These are phyloP conservation scores for Rhodamnia rubescens DNA, from an alignment of 345 rosid species.

Conservation along the genomic window DNA sequence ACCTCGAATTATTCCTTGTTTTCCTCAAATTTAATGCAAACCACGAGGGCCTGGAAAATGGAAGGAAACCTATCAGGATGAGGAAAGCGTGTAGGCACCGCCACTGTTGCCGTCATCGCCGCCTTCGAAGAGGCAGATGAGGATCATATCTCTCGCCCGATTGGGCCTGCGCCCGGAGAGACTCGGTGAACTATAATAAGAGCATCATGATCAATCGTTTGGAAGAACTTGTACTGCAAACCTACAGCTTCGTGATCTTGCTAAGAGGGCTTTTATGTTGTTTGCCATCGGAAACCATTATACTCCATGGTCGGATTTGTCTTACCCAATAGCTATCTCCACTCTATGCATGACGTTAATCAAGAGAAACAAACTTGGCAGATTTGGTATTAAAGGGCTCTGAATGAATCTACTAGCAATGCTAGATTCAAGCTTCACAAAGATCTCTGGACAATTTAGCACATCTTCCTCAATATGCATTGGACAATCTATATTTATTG, in stretches of 20 bases:
- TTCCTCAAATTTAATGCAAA: too few species aligned
- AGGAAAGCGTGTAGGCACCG: slow-evolving; percentile 31
- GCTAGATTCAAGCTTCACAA: not conserved
- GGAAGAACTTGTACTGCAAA: not conserved
- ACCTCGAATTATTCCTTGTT: too few species aligned
- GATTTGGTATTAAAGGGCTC: not conserved
- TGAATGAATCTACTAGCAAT: not conserved
- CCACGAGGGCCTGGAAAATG: not conserved
- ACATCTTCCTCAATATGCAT: not conserved
- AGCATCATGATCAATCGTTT: not conserved
- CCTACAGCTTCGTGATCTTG: not conserved
- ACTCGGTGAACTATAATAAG: not conserved
- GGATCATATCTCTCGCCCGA: slow-evolving; percentile 27
- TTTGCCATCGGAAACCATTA: too few species aligned
- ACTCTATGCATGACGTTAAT: not conserved
- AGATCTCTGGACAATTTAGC: not conserved
- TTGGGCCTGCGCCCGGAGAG: not conserved
- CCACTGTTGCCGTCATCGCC: slow-evolving; percentile 2
- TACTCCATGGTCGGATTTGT: too few species aligned
- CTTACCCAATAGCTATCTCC: not conserved
- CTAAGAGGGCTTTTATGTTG: not conserved
- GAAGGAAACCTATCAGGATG: slow-evolving; percentile 12
- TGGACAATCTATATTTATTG: not conserved
- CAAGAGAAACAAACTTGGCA: not conserved
- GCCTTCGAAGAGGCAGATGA: slow-evolving; percentile 41